These are phyloP conservation scores for Solanum etuberosum DNA, from an alignment of 257 asterid genomes.

Conservation along the genomic window DNA sequence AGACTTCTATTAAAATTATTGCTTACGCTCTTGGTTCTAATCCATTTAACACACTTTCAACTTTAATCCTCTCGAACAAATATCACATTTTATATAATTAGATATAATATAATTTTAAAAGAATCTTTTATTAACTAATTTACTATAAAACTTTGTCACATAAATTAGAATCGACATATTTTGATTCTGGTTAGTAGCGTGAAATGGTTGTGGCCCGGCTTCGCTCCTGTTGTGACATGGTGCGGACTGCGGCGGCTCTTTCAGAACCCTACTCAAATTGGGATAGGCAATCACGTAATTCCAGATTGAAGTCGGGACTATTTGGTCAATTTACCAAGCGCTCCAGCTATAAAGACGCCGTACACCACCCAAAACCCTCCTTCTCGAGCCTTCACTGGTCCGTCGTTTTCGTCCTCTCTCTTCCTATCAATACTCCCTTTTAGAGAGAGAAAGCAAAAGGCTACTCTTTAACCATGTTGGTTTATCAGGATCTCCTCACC, in stretches of 20 bases:
- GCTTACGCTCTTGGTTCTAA: too few species aligned
- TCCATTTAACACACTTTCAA: too few species aligned
- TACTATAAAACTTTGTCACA: too few species aligned
- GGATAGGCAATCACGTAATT: neutral
- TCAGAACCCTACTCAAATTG: neutral
- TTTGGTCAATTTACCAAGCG: neutral
- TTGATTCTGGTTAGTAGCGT: too few species aligned
- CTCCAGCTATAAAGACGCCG: neutral
- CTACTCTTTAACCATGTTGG: slow-evolving; percentile 32
- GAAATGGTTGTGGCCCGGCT: too few species aligned
- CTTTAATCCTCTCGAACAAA: too few species aligned
- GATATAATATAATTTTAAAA: neutral
- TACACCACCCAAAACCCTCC: neutral
- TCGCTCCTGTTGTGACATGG: neutral
- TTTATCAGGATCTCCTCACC: slow-evolving; percentile 48
- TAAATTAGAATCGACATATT: too few species aligned
- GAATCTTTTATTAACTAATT: too few species aligned
- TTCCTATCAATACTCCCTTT: neutral
- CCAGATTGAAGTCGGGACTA: neutral
- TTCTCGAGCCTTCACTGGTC: neutral
- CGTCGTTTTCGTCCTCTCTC: neutral
- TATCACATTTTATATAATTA: neutral
- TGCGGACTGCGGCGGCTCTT: neutral
- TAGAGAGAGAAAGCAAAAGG: neutral
- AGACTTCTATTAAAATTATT: too few species aligned